Base-by-base conservation (phyloP, 306 rosid genomes). In the Senna siamea region DNA sequence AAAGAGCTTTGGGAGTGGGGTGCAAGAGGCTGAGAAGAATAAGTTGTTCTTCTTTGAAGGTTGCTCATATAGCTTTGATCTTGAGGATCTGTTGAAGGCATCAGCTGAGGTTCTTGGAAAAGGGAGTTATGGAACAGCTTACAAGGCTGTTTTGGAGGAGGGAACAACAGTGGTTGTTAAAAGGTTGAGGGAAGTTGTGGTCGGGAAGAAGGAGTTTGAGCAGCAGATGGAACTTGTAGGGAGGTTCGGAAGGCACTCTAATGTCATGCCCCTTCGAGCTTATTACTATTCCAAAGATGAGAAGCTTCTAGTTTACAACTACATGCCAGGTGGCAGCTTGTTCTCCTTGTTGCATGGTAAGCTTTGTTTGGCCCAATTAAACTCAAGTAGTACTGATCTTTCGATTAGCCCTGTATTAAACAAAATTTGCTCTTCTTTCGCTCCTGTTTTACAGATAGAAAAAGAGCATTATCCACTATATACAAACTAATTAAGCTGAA, bases 81-180 rank as follows among this genome's bases (percentile, higher is more conserved):
- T 87, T 6, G 92, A 90, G 76, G 96, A 90, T 72, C 73, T 90
- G 66, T 74, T 90, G 73, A 85, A 87, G 80, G 92, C 96, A 18
- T 90, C 96, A 4, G 92, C 96, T 40, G 96, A 88, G 80, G 92
- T 90, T 80, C 91, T 90, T 30, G 96, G 93, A 37, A 90, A 90
- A 62, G 96, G 96, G 13, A 87, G 86, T 62, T 77, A 54, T 65
- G 96, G 96, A 53, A 90, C 96, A 40, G 80, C 96, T 46, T 90
- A 86, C 52, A 90, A 78, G 79, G 96, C 90, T 54, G 74, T 79
- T 61, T 62, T 90, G 80, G 96, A 90, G 60, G 96, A 90, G 18
- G 96, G 86, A 62, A 84, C 81, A 35, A 74, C 82, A 10, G 87
- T 87, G 52, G 90, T 87, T 5, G 96, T 90, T 63, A 87, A 90